Evolutionary conservation across 345 rosid genomes (phyloP), one percentile per base, ranked within the genome.

Genomic region (Barbarea vulgaris): DNA sequence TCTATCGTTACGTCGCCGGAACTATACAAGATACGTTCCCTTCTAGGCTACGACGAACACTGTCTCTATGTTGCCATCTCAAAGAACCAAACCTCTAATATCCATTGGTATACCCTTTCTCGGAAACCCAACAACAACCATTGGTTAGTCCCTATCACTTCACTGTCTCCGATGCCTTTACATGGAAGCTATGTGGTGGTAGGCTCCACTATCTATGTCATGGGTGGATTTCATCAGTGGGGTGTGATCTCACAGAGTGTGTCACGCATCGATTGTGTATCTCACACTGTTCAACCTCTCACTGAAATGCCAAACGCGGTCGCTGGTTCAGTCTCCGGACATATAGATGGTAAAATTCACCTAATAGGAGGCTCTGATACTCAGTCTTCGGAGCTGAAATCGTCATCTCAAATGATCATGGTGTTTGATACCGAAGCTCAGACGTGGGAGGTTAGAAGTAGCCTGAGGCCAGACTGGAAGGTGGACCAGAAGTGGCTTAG

Each of bases 121-220:
- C 39, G 18, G 52, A 69, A 41, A 27, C 27, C 73, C 18, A 54
- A 69, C 62, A 53, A 68, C 62, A 37, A n/a, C 1, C 19, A 6
- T 27, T 41, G 73, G 53, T 69, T 54, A 69, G 53, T 69, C 14
- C 64, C 27, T 55, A 25, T 69, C 41, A 39, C 39, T 54, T 54
- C 53, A 54, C 73, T 69, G 1, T 53, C 64, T 39, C 73, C 53
- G 7, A 69, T 69, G 73, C 64, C 73, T 54, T 39, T 69, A 25
- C 41, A 69, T 41, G 73, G 28, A 69, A 54, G 64, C 18, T 42
- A 41, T 13, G 73, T 55, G 10, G 72, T 37, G 25, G 17, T 21
- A 39, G 64, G 64, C 7, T 39, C 64, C 8, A 55, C 28, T 54
- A 69, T 69, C 25, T 2, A 17, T 41, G 53, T 27, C 2, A 69